Percentiles rank a stretch among this genome's conserved stretches.
These are phyloP conservation scores for Beverwykella pulmonaria DNA, from an alignment of 495 filamentous ascomycete genomes.

Conservation along the genomic window DNA sequence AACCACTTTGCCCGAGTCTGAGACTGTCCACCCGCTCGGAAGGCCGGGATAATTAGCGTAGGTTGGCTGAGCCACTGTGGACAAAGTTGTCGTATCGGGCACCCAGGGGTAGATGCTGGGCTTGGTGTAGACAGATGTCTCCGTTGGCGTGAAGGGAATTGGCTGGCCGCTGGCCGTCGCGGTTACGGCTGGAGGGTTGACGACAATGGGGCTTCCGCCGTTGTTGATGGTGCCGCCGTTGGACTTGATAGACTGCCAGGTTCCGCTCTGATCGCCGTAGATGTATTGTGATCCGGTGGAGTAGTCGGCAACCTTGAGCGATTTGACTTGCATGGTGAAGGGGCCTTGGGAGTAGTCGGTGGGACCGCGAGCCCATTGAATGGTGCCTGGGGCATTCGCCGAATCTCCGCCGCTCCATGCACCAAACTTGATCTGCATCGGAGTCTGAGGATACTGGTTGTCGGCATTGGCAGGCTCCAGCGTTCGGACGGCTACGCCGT, in stretches of 20 bases:
- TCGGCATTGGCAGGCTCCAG: slow-evolving; percentile 62
- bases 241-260: slow-evolving; percentile 77
- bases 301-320: slow-evolving; percentile 79
- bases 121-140: slow-evolving; percentile 52
- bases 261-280: slow-evolving; percentile 75
- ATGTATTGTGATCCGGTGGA: slow-evolving; percentile 81
- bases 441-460: slow-evolving; percentile 85
- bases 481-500: slow-evolving; percentile 69
- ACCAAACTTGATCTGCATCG: slow-evolving; percentile 84
- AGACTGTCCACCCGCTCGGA: slow-evolving; percentile 75
- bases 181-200: slow-evolving; percentile 57
- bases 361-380: slow-evolving; percentile 83
- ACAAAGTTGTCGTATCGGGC: slow-evolving; percentile 44
- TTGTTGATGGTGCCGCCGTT: slow-evolving; percentile 69
- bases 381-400: slow-evolving; percentile 70
- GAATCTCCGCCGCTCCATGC: slow-evolving; percentile 86
- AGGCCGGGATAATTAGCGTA: slow-evolving; percentile 57
- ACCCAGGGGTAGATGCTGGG: slow-evolving; percentile 68
- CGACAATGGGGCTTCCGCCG: slow-evolving; percentile 48
- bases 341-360: slow-evolving; percentile 80
- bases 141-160: slow-evolving; percentile 65
- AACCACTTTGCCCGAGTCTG: slow-evolving; percentile 67
- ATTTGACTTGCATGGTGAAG: slow-evolving; percentile 82
- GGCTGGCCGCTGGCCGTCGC: slow-evolving; percentile 58
- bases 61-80: slow-evolving; percentile 47